These are phyloP conservation scores for Ceratocystis cubensis DNA, from an alignment of 2,329 filamentous ascomycete species.

Conservation along the genomic window DNA sequence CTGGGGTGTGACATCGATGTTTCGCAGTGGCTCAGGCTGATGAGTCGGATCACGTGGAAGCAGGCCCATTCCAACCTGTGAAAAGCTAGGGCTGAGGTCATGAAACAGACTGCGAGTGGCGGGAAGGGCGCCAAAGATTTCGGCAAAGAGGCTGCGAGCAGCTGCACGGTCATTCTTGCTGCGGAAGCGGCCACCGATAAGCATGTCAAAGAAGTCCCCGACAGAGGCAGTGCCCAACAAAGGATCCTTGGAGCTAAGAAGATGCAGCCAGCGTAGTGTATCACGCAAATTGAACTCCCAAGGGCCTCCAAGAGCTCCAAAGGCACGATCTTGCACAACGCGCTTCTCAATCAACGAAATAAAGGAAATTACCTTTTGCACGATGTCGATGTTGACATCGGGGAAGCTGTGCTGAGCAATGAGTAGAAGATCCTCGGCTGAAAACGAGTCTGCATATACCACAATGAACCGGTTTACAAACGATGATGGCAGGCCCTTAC, in stretches of 20 bases:
- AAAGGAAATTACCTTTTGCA: conserved; percentile 61
- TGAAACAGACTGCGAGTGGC: conserved; percentile 55
- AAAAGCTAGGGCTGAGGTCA: conserved; percentile 49
- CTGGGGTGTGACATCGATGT: conserved; percentile 40
- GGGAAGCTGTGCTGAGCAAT: conserved; percentile 75
- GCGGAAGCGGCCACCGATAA: conserved; percentile 82
- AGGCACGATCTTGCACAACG: conserved; percentile 46
- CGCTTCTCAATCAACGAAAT: conserved; percentile 67
- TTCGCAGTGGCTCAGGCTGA: conserved; percentile 41
- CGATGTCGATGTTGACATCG: conserved; percentile 42
- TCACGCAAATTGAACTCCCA: conserved; percentile 97
- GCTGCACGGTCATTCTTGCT: conserved; percentile 52
- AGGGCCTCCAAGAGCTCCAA: conserved; percentile 56
- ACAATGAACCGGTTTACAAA: conserved; percentile 98
- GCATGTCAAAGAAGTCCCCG: conserved; percentile 65
- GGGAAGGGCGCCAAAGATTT: conserved; percentile 46
- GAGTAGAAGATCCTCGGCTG: conserved; percentile 61
- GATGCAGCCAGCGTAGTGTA: conserved; percentile 71
- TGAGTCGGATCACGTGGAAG: conserved; percentile 46
- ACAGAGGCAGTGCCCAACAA: conserved; percentile 36
- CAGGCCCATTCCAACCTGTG: conserved; percentile 70
- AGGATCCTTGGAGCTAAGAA: conserved; percentile 41
- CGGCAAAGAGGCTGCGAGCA: conserved; percentile 52
- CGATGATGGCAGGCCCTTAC: conserved; percentile 86
- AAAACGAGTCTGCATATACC: conserved; percentile 89